phyloP scores from a whole-genome alignment of 2,329 filamentous ascomycete species.

The Penicillium corylophilum region DNA sequence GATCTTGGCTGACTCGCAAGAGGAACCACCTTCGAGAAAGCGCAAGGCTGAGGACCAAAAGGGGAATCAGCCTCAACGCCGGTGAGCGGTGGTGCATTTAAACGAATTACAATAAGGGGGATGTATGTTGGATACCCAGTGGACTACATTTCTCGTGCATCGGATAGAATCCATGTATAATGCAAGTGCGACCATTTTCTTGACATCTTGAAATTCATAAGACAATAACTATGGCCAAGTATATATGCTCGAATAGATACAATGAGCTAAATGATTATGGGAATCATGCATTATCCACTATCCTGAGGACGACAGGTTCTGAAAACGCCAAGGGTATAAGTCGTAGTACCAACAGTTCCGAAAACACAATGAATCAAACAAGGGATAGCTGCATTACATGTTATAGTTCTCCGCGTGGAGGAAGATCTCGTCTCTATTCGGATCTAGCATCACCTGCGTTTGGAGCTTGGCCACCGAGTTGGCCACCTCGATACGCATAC shows the following conservation, averaged over 20 bases:
- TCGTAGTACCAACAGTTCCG: conserved; percentile 2
- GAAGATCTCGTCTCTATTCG: conserved; percentile 82
- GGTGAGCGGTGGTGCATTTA: conserved; percentile 12
- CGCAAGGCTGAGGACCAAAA: conserved; percentile 33
- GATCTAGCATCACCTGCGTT: conserved; percentile 76
- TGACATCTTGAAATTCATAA: not conserved
- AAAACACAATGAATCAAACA: not conserved
- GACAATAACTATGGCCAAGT: not conserved
- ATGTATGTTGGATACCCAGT: conserved; percentile 15
- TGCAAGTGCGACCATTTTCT: not conserved
- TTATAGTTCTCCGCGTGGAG: conserved; percentile 95
- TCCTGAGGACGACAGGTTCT: not conserved
- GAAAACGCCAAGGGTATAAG: conserved; percentile 18
- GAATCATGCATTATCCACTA: not conserved
- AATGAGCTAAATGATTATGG: not conserved
- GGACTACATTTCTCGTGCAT: not conserved
- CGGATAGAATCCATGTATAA: not conserved
- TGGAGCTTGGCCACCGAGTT: conserved; percentile 80
- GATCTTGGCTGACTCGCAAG: conserved; percentile 33
- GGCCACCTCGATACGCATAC: conserved; percentile 86
- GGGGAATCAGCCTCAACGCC: conserved; percentile 9
- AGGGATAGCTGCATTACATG: conserved; percentile 52
- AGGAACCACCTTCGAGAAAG: conserved; percentile 22
- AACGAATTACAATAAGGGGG: conserved; percentile 3
- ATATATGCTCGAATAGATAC: not conserved